A percentile compares a stretch with the other conserved stretches of the same genome.
Conservation (phyloP, 192 early-diverging fungal genomes). For the Coemansia furcata region DNA sequence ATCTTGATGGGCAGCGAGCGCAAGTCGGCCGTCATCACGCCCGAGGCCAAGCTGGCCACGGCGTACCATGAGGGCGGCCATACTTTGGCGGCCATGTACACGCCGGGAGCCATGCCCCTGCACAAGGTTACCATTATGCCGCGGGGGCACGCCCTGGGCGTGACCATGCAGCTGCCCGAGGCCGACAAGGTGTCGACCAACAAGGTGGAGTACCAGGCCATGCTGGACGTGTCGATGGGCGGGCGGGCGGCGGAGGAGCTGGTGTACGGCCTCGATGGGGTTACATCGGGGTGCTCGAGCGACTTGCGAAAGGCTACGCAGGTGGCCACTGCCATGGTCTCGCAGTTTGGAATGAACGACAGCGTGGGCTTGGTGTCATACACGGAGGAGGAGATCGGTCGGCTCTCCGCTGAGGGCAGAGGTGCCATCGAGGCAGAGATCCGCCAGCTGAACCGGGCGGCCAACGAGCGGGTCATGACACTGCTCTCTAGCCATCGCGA, state of each 20-base stretch:
- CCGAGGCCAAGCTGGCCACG: conserved; percentile 81
- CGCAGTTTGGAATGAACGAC: conserved; percentile 91
- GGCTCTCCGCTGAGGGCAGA: conserved; percentile 73
- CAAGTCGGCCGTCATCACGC: conserved; percentile 86
- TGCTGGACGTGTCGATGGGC: conserved; percentile 96
- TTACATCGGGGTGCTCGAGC: conserved; percentile 90
- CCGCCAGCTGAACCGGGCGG: conserved; percentile 67
- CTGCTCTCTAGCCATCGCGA: conserved; percentile 75
- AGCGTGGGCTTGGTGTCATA: conserved; percentile 83
- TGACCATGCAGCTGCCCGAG: conserved; percentile 93
- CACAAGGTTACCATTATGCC: conserved; percentile 99
- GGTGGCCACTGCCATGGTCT: conserved; percentile 90
- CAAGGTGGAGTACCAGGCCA: conserved; percentile 79
- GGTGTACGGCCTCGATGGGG: conserved; percentile 90
- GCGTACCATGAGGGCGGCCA: conserved; percentile 99
- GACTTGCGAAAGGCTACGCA: conserved; percentile 90
- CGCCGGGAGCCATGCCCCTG: conserved; percentile 91
- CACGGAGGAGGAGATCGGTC: conserved; percentile 69
- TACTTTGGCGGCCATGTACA: conserved; percentile 91
- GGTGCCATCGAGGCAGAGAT: conserved; percentile 84
- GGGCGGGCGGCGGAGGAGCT: conserved; percentile 98
- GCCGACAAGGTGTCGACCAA: conserved; percentile 80
- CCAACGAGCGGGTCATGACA: conserved; percentile 67
- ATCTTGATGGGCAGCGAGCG: conserved; percentile 98
- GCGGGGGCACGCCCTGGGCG: conserved; percentile 73